Evolutionary conservation across 352 stramenopile species (phyloP).

Genomic region (Elongisporangium anandrum): DNA sequence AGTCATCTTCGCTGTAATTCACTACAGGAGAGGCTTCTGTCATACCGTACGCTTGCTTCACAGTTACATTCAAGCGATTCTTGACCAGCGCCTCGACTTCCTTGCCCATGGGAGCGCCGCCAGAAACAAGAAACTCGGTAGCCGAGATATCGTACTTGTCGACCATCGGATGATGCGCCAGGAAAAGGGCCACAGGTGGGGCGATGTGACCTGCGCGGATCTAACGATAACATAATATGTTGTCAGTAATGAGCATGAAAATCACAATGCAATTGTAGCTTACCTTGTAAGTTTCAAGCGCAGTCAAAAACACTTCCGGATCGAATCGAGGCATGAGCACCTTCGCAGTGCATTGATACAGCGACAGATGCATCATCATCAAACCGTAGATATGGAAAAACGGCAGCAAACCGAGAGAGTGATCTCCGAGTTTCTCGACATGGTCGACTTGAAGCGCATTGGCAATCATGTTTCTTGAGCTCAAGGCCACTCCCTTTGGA

Average conservation of each 20-base stretch:
- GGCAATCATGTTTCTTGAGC: slow-evolving; percentile 83
- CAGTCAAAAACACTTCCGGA: slow-evolving; percentile 78
- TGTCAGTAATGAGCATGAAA: slow-evolving; percentile 2
- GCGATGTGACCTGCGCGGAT: slow-evolving; percentile 66
- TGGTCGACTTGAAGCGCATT: slow-evolving; percentile 85
- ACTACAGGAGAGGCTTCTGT: slow-evolving; percentile 43
- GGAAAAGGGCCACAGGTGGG: slow-evolving; percentile 78
- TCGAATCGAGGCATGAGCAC: slow-evolving; percentile 91
- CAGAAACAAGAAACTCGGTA: slow-evolving; percentile 71
- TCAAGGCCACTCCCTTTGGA: slow-evolving; percentile 80
- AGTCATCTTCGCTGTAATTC: slow-evolving; percentile 24
- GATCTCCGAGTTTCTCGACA: slow-evolving; percentile 53
- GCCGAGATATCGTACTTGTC: slow-evolving; percentile 90
- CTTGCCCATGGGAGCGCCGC: slow-evolving; percentile 82
- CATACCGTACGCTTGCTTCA: slow-evolving; percentile 63
- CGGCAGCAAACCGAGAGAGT: slow-evolving; percentile 74
- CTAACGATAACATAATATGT: slow-evolving; percentile 12
- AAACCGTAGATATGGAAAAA: slow-evolving; percentile 96
- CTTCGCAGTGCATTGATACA: slow-evolving; percentile 74
- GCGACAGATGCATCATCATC: slow-evolving; percentile 73
- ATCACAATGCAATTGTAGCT: neutral
- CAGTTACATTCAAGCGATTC: slow-evolving; percentile 47
- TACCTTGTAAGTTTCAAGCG: slow-evolving; percentile 68
- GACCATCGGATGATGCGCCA: slow-evolving; percentile 88
- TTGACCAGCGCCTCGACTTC: slow-evolving; percentile 74